Evolutionary conservation across 306 rosid species (phyloP), one percentile per base, ranked within the genome.

Genomic region (Quercus aquifolioides): DNA sequence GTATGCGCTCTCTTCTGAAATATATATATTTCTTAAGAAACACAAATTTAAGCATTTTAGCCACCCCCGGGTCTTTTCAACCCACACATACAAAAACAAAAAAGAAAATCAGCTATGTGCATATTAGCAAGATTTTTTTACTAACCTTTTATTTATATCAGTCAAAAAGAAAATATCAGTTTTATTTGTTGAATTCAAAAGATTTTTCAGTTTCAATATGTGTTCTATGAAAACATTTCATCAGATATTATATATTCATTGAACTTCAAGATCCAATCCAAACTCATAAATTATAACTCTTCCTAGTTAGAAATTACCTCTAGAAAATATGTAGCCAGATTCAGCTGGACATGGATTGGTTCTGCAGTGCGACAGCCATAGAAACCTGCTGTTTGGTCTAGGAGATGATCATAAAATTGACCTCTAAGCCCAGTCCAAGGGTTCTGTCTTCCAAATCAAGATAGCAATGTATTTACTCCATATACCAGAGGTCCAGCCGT

Each of bases 401-500:
- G 91, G 73, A 94, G 92, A 83, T 92, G 98, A 78, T 94, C 97
- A 17, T 94, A 92, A 83, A 94, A 90, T 83, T 94, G 98, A 74
- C 97, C 98, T 85, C 97, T 89, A 59, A 94, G 91, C 80, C 98
- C 97, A 23, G 98, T 88, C 98, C 98, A 94, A 35, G 97, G 97
- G 86, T 94, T 92, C 80, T 92, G 97, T 91, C 88, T 94, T 92
- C 98, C 97, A 94, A 83, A 92, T 94, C 74, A 91, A 80, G 69
- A 94, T 90, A 43, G 97, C 98, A 2, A 97, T 94, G 84, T 91
- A 92, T 82, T 94, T 94, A 84, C 81, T 91, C 98, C 97, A 94
- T 97, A 94, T 94, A 1, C 84, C 91, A 59, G 92, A 89, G 67
- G 89, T 89, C 94, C 92, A 94, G 68, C 97, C 98, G 85, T 94